Base-by-base conservation (phyloP, 768 basidiomycete genomes). In the Podaxis sp. region DNA sequence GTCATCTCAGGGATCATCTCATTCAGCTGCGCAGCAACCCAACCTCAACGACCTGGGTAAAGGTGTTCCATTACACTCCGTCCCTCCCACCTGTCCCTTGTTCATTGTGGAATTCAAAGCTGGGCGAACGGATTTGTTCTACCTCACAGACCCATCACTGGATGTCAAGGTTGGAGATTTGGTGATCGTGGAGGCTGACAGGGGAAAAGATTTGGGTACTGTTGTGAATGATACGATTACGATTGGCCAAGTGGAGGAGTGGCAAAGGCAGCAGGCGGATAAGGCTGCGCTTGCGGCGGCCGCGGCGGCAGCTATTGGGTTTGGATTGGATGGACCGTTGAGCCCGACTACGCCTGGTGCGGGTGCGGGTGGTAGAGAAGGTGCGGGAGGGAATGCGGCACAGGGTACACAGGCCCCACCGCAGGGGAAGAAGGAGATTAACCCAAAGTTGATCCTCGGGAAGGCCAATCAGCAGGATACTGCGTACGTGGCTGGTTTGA, bases 61-160 rank as follows among this genome's bases (percentile, higher is more conserved):
- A 68, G 96, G 96, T 37, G 84, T 98, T 0, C 93, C 95, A 0
- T 81, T 98, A 16, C 86, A 89, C 69, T 73, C 89, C 51, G 88
- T 99, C 44, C 89, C 95, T 0, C 71, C 89, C 11, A 85, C 87
- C 37, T 92, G 90, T 79, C 93, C 91, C n/a, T 82, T 99, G 6
- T 98, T 85, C 80, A 95, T 98, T 66, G 90, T 98, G 67, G 91
- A 97, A 72, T 99, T 99, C 82, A 99, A 98, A 75, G 95, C 95
- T 0, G 93, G 94, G 0, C 86, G 96, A 42, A 94, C 94, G 63
- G 96, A 98, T 72, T 76, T 99, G 27, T 98, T 95, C 75, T 98
- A 97, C 72, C 81, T 88, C 63, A 89, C 87, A 0, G 91, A 95
- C 68, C 81, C 62, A 68, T 79, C 66, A 68, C 66, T 71, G 58